Conservation (phyloP, 129 eudicot genomes). For the Pseudognaphalium luteoalbum region DNA sequence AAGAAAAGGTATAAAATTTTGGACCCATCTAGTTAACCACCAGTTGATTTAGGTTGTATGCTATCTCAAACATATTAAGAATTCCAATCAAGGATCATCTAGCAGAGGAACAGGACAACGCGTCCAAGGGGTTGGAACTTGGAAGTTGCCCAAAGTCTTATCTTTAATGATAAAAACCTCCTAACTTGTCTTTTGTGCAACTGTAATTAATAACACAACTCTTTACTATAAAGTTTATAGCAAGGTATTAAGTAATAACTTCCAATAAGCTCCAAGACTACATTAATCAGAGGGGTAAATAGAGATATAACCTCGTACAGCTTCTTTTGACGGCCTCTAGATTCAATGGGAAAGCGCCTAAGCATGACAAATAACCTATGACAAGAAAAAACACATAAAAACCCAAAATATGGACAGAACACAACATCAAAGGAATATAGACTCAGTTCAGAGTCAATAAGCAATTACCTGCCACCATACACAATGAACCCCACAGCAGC, state of each 20-base stretch:
- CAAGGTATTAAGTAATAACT: not conserved
- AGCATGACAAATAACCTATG: slow-evolving; percentile 68
- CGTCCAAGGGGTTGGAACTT: not conserved
- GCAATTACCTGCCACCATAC: slow-evolving; percentile 74
- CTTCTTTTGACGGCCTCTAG: slow-evolving; percentile 73
- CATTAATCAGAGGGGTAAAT: not conserved
- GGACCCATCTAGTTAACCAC: not conserved
- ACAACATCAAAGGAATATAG: not conserved
- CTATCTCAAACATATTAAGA: not conserved
- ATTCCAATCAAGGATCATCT: not conserved
- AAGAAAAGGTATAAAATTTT: not conserved
- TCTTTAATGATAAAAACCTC: not conserved
- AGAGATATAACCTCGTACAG: slow-evolving; percentile 57
- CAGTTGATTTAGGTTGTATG: not conserved
- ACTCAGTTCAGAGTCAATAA: not conserved
- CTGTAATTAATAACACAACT: not conserved
- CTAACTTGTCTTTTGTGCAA: not conserved
- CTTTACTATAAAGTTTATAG: too few relatives aligned
- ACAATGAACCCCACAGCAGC: slow-evolving; percentile 78
- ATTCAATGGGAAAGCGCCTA: slow-evolving; percentile 73
- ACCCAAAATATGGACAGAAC: slow-evolving; percentile 1
- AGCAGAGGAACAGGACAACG: not conserved
- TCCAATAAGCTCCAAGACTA: not conserved
- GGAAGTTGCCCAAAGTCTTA: not conserved
- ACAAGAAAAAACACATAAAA: not conserved